Percentiles rank a stretch among this genome's conserved stretches.
Evolutionary conservation across 768 basidiomycete species (phyloP).

Genomic region (Naematelia encephala): DNA sequence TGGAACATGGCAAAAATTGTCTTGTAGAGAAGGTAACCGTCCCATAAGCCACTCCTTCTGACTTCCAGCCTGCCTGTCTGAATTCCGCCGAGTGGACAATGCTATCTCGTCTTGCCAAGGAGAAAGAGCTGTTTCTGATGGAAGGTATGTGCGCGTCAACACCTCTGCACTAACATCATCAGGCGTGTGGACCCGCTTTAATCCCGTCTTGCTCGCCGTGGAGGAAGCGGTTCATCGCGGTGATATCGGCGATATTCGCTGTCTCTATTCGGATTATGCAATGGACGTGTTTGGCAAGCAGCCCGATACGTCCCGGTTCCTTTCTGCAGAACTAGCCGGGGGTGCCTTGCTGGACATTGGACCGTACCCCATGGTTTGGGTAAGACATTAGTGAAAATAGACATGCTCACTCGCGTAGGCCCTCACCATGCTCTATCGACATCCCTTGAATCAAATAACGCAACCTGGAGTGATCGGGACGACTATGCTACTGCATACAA

Average conservation of each 20-base stretch:
- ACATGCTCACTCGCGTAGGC: slow-evolving; percentile 28
- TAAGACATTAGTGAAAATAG: no score
- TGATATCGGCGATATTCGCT: slow-evolving; percentile 43
- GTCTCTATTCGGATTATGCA: slow-evolving; percentile 40
- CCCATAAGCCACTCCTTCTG: no score
- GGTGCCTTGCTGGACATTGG: slow-evolving; percentile 50
- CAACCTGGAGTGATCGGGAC: slow-evolving; percentile 27
- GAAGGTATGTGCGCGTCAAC: slow-evolving; percentile 34
- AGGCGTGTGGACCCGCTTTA: slow-evolving; percentile 50
- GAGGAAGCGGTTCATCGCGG: slow-evolving; percentile 41
- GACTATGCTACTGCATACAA: slow-evolving; percentile 20
- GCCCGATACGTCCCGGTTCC: slow-evolving; percentile 37
- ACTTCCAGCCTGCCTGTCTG: slow-evolving; percentile 45
- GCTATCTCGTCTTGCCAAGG: slow-evolving; percentile 41
- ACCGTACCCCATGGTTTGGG: no score
- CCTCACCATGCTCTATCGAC: slow-evolving; percentile 39
- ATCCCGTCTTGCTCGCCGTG: slow-evolving; percentile 43
- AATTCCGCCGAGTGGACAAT: slow-evolving; percentile 43
- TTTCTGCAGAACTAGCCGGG: slow-evolving; percentile 47
- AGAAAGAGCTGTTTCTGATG: slow-evolving; percentile 48
- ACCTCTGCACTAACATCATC: not conserved
- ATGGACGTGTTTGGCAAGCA: no score
- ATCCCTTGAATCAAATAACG: slow-evolving; percentile 37
- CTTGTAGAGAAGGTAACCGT: slow-evolving; percentile 41
- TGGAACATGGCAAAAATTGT: slow-evolving; percentile 48